Evolutionary conservation across 192 early-diverging fungal species (phyloP).

Genomic region (Chytriomyces confervae): DNA sequence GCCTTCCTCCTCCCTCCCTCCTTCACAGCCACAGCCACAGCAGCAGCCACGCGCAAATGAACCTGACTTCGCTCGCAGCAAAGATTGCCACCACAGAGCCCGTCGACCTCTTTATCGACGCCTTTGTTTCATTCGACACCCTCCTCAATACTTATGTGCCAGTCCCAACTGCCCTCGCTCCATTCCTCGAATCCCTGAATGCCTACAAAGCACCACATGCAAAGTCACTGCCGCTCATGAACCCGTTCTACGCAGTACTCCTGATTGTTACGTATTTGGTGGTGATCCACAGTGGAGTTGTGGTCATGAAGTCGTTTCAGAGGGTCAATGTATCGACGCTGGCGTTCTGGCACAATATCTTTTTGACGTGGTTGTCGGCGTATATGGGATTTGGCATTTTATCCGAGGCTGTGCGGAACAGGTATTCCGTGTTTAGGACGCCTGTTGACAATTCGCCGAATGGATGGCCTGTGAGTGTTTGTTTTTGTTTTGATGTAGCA

Average conservation of each 20-base stretch:
- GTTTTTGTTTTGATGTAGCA: background rate
- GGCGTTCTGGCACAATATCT: conserved; percentile 62
- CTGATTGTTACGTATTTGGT: conserved; percentile 55
- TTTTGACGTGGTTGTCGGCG: conserved; percentile 55
- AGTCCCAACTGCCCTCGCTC: background rate
- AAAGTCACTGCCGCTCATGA: conserved; percentile 62
- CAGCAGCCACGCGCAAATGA: background rate
- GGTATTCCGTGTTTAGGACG: conserved; percentile 61
- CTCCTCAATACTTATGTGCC: background rate
- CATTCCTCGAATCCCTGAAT: background rate
- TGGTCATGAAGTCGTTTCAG: conserved; percentile 54
- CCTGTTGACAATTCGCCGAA: conserved; percentile 50
- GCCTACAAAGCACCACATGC: conserved; percentile 1
- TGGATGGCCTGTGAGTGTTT: conserved; percentile 41
- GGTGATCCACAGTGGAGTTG: conserved; percentile 55
- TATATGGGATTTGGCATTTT: conserved; percentile 62
- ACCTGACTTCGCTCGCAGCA: background rate
- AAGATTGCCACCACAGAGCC: background rate
- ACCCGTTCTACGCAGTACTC: conserved; percentile 64
- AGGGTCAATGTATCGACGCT: conserved; percentile 57
- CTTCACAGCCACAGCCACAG: background rate
- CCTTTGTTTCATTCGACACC: background rate
- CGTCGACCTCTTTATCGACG: background rate
- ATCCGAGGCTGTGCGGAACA: conserved; percentile 52
- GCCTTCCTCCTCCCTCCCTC: background rate